Base-by-base conservation (phyloP, 257 asterid species). In the Buddleja alternifolia region DNA sequence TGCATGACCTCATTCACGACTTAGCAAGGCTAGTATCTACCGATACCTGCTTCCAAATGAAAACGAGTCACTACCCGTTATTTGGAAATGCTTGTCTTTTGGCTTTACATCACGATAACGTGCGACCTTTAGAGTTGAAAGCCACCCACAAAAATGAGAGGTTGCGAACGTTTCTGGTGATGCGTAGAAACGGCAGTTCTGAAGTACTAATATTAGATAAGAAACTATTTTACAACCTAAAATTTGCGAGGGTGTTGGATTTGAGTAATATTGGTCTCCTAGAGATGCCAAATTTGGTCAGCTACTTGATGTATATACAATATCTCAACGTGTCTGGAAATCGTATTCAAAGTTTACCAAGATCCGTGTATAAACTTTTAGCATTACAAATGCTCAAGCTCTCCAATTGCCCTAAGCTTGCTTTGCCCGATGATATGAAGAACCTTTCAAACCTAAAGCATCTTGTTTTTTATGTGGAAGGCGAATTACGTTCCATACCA, bases 321-420 rank as follows among this genome's bases (percentile, higher is more conserved):
- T n/a, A 58, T 52, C 73, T 73, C 25, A 58, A 73, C 54, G 34
- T 73, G 20, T 73, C 73, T 7, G 66, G 45, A 39, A 73, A 70
- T 17, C 16, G 29, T 10, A 57, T 73, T n/a, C 11, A 25, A 66
- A 24, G 32, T 12, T 67, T 74, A 15, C 78, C 78, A 16, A 29
- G 40, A n/a, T 48, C 74, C 10, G 36, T 74, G 11, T 37, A 74
- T 50, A 67, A 53, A 12, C 66, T 73, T 23, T 10, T 25, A 10
- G 66, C 66, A 12, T 52, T 72, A 36, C 78, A 77, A 45, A 77
- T 78, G 0, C 62, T 73, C 4, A 64, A 62, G 53, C 73, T 73
- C 6, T 48, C 16, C 1, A 24, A 29, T 6, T 73, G 75, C 24
- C 15, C 53, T 12, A 7, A 51, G 4, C 66, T 8, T 29, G 53